Percentiles rank a stretch among this genome's conserved stretches.
Evolutionary conservation across 2,329 filamentous ascomycete species (phyloP).

Genomic region (Penicillium occitanis): DNA sequence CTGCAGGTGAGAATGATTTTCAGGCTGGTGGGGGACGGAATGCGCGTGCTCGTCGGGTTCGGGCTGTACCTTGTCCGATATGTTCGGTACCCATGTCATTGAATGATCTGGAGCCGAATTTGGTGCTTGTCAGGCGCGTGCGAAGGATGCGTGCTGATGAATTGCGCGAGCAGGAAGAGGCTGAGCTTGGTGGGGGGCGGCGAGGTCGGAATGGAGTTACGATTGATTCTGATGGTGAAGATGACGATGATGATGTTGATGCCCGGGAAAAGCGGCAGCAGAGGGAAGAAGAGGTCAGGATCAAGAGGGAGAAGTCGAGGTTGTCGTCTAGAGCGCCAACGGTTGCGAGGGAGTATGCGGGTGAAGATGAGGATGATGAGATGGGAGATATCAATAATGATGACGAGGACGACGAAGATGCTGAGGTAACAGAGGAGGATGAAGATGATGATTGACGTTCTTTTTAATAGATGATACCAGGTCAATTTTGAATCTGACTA

Average conservation of each 20-base stretch:
- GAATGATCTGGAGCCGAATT: constrained; percentile 42
- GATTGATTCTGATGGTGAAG: constrained; percentile 19
- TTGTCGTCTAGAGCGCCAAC: constrained; percentile 12
- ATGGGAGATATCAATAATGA: neutral
- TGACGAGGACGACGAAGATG: constrained; percentile 5
- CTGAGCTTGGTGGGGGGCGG: constrained; percentile 6
- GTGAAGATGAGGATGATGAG: constrained; percentile 7
- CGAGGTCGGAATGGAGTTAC: constrained; percentile 7
- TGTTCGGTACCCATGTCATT: constrained; percentile 41
- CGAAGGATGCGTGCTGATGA: constrained; percentile 33
- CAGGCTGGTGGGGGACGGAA: constrained; percentile 23
- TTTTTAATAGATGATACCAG: neutral
- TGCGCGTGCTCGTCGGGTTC: constrained; percentile 26
- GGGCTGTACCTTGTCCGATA: constrained; percentile 43
- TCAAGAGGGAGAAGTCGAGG: constrained; percentile 18
- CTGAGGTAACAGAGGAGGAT: neutral
- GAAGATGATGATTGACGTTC: neutral
- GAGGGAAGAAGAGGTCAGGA: constrained; percentile 9
- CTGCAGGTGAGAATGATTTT: constrained; percentile 22
- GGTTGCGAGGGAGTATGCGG: neutral
- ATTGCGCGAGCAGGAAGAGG: constrained; percentile 30
- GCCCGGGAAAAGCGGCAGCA: neutral
- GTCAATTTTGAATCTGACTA: neutral
- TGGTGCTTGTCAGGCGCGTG: constrained; percentile 41
- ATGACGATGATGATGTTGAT: constrained; percentile 12